Evolutionary conservation across 805 yeast species (phyloP).

Genomic region (Barnettozyma sucrosica): DNA sequence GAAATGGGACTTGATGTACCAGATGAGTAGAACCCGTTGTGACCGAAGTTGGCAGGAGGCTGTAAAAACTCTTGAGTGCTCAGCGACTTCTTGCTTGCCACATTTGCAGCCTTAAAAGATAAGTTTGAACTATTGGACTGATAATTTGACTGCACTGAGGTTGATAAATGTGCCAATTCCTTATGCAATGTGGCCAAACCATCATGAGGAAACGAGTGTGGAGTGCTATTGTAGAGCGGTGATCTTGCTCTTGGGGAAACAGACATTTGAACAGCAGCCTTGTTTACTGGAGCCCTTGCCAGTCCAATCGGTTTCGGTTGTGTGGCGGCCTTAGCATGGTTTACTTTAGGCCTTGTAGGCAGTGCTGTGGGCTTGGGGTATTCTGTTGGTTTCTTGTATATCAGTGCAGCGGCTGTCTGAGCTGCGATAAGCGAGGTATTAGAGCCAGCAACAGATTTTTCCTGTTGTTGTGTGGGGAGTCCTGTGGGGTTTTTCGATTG

Average conservation of each 20-base stretch:
- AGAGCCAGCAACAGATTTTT: not conserved
- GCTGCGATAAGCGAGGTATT: constrained; percentile 20
- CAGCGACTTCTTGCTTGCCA: constrained; percentile 2
- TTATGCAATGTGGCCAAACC: not conserved
- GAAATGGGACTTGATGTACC: constrained; percentile 15
- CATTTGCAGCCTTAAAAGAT: constrained; percentile 7
- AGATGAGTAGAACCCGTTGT: constrained; percentile 8
- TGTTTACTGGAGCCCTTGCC: not conserved
- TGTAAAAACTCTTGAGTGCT: not conserved
- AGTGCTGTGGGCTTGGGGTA: not conserved
- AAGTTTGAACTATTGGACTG: not conserved
- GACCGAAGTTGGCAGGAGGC: constrained; percentile 9
- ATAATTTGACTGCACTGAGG: not conserved
- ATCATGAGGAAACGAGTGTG: not conserved
- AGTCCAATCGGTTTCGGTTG: not conserved
- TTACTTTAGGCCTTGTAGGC: not conserved
- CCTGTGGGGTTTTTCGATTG: constrained; percentile 22
- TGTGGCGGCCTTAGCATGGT: not conserved
- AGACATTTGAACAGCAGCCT: not conserved
- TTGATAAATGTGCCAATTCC: not conserved
- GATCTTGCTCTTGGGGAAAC: not conserved
- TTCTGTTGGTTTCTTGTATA: constrained; percentile 2
- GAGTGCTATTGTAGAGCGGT: not conserved
- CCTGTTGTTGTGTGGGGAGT: constrained; percentile 11
- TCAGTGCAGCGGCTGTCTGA: constrained; percentile 21